Conservation (phyloP, 2,329 filamentous ascomycete species). For the Monosporascus cannonballus region DNA sequence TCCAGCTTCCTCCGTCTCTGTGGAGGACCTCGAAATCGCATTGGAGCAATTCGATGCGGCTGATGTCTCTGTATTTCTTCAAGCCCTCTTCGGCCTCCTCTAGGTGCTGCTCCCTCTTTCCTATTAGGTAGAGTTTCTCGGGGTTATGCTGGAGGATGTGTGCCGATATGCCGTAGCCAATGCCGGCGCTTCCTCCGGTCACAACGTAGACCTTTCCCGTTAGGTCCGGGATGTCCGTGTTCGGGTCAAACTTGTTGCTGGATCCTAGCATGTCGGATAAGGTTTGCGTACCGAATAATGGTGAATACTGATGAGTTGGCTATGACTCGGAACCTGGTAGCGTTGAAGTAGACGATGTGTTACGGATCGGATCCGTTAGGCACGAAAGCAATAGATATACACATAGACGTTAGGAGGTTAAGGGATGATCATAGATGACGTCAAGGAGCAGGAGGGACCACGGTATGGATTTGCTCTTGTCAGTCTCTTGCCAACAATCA, state of each 20-base stretch:
- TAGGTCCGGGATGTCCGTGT: constrained; percentile 17
- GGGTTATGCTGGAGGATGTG: constrained; percentile 46
- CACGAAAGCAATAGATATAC: too few relatives aligned
- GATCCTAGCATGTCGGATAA: constrained; percentile 8
- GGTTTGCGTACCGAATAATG: not conserved
- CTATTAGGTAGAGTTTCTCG: constrained; percentile 40
- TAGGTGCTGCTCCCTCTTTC: constrained; percentile 42
- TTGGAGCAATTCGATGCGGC: constrained; percentile 36
- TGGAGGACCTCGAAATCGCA: constrained; percentile 40
- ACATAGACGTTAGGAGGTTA: too few relatives aligned
- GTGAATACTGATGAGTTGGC: not conserved
- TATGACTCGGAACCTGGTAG: not conserved
- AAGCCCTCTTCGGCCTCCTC: constrained; percentile 36
- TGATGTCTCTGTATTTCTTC: constrained; percentile 36
- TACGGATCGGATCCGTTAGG: too few relatives aligned
- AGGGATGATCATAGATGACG: too few relatives aligned
- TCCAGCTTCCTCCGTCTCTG: constrained; percentile 38
- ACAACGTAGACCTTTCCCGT: constrained; percentile 35
- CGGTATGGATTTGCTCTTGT: too few relatives aligned
- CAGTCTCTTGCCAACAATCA: too few relatives aligned
- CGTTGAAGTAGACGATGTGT: too few relatives aligned
- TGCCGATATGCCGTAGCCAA: constrained; percentile 44
- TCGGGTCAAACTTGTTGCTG: constrained; percentile 15
- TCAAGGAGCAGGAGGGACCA: too few relatives aligned
- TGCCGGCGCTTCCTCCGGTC: constrained; percentile 42